Evolutionary conservation across 306 rosid species (phyloP).

Genomic region (Urtica urens): DNA sequence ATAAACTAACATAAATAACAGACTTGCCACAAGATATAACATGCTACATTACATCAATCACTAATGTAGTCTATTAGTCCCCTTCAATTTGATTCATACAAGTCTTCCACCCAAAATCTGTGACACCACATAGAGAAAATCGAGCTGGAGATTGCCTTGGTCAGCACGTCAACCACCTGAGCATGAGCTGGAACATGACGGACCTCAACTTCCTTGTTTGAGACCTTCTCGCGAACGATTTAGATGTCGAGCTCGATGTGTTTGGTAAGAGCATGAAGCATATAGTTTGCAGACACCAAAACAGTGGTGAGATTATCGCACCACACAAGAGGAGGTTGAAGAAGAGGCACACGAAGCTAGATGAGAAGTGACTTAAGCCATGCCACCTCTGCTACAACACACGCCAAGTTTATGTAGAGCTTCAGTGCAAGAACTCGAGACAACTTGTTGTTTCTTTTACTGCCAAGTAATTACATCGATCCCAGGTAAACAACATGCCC

Average conservation of each 20-base stretch:
- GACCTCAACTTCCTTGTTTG: not conserved
- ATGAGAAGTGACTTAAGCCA: not conserved
- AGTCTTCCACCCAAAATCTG: no score
- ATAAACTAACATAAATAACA: no score
- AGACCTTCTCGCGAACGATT: not conserved
- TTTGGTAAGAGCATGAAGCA: not conserved
- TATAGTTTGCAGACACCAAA: not conserved
- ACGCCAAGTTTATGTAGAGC: not conserved
- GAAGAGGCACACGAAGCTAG: no score
- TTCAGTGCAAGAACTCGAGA: not conserved
- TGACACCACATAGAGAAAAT: no score
- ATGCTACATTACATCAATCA: no score
- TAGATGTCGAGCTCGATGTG: not conserved
- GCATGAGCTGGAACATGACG: not conserved
- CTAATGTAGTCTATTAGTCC: no score
- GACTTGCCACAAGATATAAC: no score
- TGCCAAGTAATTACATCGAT: no score
- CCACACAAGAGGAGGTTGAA: not conserved
- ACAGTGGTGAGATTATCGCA: not conserved
- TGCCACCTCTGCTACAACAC: not conserved
- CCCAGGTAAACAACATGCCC: not conserved
- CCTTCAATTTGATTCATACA: no score
- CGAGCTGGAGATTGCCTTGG: not conserved
- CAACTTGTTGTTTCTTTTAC: no score
- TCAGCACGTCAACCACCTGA: not conserved